phyloP scores from a whole-genome alignment of 345 rosid species.

The Ceriops tagal region DNA sequence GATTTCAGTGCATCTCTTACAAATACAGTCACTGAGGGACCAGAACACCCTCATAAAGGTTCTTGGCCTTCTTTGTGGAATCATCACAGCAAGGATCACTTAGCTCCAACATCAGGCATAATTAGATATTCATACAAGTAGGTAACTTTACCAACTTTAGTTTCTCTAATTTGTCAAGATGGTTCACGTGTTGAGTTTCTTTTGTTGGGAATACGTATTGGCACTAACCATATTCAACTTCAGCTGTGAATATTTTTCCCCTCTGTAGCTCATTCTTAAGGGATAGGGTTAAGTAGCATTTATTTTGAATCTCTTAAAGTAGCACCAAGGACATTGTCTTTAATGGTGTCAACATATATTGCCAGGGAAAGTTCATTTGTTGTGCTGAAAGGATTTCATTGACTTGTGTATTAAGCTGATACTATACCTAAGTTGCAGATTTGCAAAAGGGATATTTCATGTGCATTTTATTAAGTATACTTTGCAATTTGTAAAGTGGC shows the following conservation, averaged over 20 bases:
- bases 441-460: background rate
- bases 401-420: too few relatives aligned
- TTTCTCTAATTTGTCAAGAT: conserved; percentile 2
- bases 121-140: conserved; percentile 82
- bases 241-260: too few relatives aligned
- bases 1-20: conserved; percentile 66
- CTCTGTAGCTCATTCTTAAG: too few relatives aligned
- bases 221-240: too few relatives aligned
- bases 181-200: background rate
- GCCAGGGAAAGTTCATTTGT: too few relatives aligned
- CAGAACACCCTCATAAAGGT: conserved; percentile 38
- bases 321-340: too few relatives aligned
- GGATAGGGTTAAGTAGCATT: too few relatives aligned
- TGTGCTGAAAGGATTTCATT: too few relatives aligned
- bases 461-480: background rate
- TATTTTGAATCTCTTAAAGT: too few relatives aligned
- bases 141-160: conserved; percentile 21
- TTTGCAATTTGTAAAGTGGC: background rate
- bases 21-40: conserved; percentile 29
- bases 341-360: too few relatives aligned
- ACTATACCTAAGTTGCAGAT: too few relatives aligned
- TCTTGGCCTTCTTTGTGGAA: conserved; percentile 55
- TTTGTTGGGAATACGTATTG: background rate
- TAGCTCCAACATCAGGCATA: conserved; percentile 72
- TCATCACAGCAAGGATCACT: conserved; percentile 55